These are phyloP conservation scores for Rhinocladiella similis DNA, from an alignment of 2,329 filamentous ascomycete species.

Conservation along the genomic window DNA sequence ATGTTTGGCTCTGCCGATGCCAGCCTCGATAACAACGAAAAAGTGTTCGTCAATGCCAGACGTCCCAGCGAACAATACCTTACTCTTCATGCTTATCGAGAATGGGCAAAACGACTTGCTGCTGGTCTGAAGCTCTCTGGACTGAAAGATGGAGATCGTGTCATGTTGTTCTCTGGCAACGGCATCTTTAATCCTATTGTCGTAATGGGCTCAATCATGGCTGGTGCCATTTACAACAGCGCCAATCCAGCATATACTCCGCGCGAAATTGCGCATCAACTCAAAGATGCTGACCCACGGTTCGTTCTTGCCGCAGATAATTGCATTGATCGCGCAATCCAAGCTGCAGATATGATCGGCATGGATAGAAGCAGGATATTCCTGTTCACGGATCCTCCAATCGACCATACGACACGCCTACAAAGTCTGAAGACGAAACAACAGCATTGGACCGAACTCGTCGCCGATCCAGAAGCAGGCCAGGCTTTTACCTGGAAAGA, in stretches of 20 bases:
- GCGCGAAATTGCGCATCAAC: slow-evolving; percentile 49
- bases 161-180: slow-evolving; percentile 59
- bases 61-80: slow-evolving; percentile 67
- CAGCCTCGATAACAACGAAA: slow-evolving; percentile 45
- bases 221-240: slow-evolving; percentile 53
- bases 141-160: slow-evolving; percentile 49
- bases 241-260: slow-evolving; percentile 50
- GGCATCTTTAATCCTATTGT: slow-evolving; percentile 42
- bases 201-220: slow-evolving; percentile 40
- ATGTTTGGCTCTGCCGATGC: slow-evolving; percentile 53
- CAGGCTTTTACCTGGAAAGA: slow-evolving; percentile 8
- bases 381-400: slow-evolving; percentile 5
- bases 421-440: neutral
- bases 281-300: slow-evolving; percentile 45
- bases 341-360: slow-evolving; percentile 2
- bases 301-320: slow-evolving; percentile 46
- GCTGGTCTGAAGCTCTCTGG: slow-evolving; percentile 44
- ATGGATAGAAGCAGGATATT: neutral
- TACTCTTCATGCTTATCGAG: slow-evolving; percentile 63
- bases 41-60: slow-evolving; percentile 63
- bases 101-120: slow-evolving; percentile 72
- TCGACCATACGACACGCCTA: neutral
- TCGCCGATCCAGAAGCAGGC: neutral
- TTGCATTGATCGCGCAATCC: neutral
- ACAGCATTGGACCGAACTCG: slow-evolving; percentile 6